These are phyloP conservation scores for Leishmania braziliensis DNA, from an alignment of 208 protist genomes.

Conservation along the genomic window DNA sequence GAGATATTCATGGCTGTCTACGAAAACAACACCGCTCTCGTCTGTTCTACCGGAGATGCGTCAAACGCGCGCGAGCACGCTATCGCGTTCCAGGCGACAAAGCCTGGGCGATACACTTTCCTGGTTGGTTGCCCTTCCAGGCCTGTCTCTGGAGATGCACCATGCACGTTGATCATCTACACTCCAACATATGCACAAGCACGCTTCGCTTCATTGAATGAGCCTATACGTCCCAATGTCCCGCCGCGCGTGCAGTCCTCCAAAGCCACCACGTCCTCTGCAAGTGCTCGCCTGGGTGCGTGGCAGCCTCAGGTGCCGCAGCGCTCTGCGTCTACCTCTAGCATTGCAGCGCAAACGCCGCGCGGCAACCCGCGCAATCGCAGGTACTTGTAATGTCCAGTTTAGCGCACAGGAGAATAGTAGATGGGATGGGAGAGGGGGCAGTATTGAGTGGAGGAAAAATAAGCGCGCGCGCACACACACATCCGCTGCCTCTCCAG, in stretches of 20 bases:
- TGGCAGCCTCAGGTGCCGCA: constrained; percentile 23
- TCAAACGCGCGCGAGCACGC: constrained; percentile 79
- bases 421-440: background rate
- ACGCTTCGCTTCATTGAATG: constrained; percentile 52
- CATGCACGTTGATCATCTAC: constrained; percentile 62
- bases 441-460: background rate
- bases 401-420: background rate
- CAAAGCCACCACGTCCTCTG: constrained; percentile 2
- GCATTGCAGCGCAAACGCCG: constrained; percentile 2
- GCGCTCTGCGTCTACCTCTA: constrained; percentile 28
- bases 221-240: constrained; percentile 33
- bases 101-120: constrained; percentile 55
- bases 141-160: constrained; percentile 45
- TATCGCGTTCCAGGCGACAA: constrained; percentile 41
- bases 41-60: constrained; percentile 50
- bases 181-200: constrained; percentile 46
- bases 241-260: constrained; percentile 34
- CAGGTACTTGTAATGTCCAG: constrained; percentile 35
- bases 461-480: background rate
- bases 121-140: constrained; percentile 42
- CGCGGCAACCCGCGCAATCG: constrained; percentile 19
- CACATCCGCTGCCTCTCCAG: background rate
- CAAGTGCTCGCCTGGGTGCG: constrained; percentile 19
- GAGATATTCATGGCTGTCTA: constrained; percentile 57
- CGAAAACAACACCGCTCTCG: constrained; percentile 44